Evolutionary conservation across 2,329 filamentous ascomycete genomes (phyloP).

Genomic region (Fusarium sp.): DNA sequence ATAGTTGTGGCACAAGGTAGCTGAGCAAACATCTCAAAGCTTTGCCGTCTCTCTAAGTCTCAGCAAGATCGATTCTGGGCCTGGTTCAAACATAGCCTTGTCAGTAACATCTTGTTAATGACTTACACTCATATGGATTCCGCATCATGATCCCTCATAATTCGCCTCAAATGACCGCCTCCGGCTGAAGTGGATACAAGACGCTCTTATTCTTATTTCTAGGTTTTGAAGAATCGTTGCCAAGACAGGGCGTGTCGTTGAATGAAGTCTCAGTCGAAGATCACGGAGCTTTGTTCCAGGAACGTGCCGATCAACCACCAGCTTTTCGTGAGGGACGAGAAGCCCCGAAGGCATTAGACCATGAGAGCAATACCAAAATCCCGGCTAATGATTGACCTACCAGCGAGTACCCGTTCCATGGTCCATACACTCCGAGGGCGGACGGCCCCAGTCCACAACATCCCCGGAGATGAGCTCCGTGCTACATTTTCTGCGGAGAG

Average conservation of each 20-base stretch:
- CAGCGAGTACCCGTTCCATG: background rate
- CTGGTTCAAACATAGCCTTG: background rate
- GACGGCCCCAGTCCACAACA: conserved; percentile 3
- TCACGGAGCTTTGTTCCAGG: background rate
- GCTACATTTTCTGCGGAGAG: background rate
- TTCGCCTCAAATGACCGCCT: background rate
- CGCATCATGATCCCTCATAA: conserved; percentile 2
- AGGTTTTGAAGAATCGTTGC: background rate
- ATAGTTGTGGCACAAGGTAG: background rate
- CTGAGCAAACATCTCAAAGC: conserved; percentile 10
- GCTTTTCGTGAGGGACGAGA: background rate
- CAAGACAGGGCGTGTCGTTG: background rate
- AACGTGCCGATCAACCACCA: background rate
- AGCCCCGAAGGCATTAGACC: background rate
- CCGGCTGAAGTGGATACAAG: background rate
- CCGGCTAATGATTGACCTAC: background rate
- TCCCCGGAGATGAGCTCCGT: background rate
- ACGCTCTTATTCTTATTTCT: background rate
- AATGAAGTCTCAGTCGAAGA: background rate
- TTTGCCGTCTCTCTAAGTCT: conserved; percentile 1
- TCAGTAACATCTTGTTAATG: conserved; percentile 6
- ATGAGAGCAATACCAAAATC: background rate
- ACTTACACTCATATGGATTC: background rate
- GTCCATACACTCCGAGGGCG: conserved; percentile 1
- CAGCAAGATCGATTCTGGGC: conserved; percentile 9